Percentiles rank a stretch among this genome's conserved stretches.
These are phyloP conservation scores for Penicillium thymicola DNA, from an alignment of 2,329 filamentous ascomycete species.

Conservation along the genomic window DNA sequence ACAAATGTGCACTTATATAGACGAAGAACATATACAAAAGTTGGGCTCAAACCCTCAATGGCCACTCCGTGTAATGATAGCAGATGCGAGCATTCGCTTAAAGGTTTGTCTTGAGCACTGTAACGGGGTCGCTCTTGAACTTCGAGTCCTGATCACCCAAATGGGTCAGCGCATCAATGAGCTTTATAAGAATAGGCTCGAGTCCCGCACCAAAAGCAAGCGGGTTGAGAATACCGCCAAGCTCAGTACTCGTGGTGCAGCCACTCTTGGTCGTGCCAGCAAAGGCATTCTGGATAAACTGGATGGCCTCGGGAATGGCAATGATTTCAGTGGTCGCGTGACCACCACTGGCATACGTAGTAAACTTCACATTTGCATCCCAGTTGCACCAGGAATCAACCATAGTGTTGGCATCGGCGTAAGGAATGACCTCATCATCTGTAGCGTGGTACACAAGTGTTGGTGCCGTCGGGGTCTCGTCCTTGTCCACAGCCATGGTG, in stretches of 20 bases:
- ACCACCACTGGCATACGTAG: constrained; percentile 22
- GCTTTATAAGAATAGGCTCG: constrained; percentile 22
- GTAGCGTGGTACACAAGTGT: constrained; percentile 28
- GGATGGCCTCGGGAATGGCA: constrained; percentile 18
- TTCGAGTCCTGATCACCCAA: constrained; percentile 19
- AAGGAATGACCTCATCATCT: constrained; percentile 27
- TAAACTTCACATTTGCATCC: constrained; percentile 25
- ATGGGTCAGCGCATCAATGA: constrained; percentile 17
- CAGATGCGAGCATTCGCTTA: background rate
- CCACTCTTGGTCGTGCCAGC: constrained; percentile 19
- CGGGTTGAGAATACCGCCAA: constrained; percentile 19
- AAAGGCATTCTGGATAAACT: constrained; percentile 26
- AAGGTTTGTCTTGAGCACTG: constrained; percentile 4
- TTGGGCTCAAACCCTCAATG: background rate
- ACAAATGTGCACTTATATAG: background rate
- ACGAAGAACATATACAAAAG: background rate
- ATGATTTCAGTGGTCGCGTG: constrained; percentile 27
- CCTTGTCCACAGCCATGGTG: constrained; percentile 18
- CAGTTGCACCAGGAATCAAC: constrained; percentile 24
- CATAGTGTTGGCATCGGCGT: constrained; percentile 16
- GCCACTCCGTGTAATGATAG: background rate
- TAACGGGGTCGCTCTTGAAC: constrained; percentile 14
- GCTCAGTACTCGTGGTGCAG: constrained; percentile 21
- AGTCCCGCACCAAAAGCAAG: constrained; percentile 21
- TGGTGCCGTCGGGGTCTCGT: constrained; percentile 25